phyloP scores from a whole-genome alignment of 306 rosid genomes.

The Casuarina glauca region DNA sequence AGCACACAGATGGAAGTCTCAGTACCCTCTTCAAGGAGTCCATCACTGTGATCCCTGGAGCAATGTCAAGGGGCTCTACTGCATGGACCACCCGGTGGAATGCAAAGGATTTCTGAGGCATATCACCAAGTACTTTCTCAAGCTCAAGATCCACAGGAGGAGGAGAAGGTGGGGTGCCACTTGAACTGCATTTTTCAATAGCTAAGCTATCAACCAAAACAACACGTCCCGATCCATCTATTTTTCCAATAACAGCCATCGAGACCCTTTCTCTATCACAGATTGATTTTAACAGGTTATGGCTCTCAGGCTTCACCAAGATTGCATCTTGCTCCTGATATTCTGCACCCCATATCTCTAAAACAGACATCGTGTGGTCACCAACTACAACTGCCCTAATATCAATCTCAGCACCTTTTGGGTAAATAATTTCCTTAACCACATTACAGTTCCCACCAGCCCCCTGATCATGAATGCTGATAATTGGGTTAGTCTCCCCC shows the following conservation, averaged over 20 bases:
- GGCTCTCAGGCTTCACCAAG: conserved; percentile 82
- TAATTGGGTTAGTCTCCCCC: conserved; percentile 83
- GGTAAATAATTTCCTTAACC: conserved; percentile 85
- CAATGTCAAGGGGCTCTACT: conserved; percentile 74
- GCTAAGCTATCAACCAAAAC: conserved; percentile 73
- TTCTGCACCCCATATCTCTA: conserved; percentile 98
- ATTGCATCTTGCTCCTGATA: conserved; percentile 94
- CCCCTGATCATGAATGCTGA: conserved; percentile 93
- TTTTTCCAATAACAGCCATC: conserved; percentile 89
- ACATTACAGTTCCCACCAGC: conserved; percentile 96
- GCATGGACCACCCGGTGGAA: conserved; percentile 53
- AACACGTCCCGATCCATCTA: conserved; percentile 71
- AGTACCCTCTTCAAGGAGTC: conserved; percentile 77
- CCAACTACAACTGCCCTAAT: conserved; percentile 76
- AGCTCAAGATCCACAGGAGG: conserved; percentile 88
- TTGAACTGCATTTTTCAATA: conserved; percentile 39
- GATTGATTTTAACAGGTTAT: conserved; percentile 57
- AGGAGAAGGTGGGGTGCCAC: conserved; percentile 68
- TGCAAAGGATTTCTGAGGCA: conserved; percentile 78
- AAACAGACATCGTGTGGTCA: conserved; percentile 84
- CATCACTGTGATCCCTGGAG: conserved; percentile 59
- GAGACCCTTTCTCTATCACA: conserved; percentile 80
- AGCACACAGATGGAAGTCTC: conserved; percentile 82
- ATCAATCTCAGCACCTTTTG: conserved; percentile 79
- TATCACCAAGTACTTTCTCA: conserved; percentile 90